These are phyloP conservation scores for Luffa acutangula DNA, from an alignment of 306 rosid species.

Conservation along the genomic window DNA sequence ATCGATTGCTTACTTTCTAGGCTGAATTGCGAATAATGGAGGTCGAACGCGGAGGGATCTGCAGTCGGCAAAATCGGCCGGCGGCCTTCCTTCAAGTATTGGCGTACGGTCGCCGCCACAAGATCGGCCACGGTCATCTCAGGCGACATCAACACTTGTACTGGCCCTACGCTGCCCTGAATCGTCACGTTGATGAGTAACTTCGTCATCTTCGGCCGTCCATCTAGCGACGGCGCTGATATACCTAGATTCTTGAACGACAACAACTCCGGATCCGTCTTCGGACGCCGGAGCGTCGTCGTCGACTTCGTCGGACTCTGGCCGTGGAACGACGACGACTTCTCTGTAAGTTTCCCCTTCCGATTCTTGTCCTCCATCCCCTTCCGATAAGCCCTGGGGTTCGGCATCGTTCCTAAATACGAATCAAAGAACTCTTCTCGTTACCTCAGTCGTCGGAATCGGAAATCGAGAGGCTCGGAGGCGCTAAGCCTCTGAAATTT, in stretches of 20 bases:
- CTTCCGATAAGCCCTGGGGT: constrained; percentile 38
- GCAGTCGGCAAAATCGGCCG: constrained; percentile 51
- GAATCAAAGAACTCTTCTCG: neutral
- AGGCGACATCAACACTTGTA: constrained; percentile 50
- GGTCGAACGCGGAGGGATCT: constrained; percentile 40
- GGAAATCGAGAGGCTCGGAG: constrained; percentile 44
- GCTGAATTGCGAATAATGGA: constrained; percentile 92
- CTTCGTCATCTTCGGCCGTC: constrained; percentile 44
- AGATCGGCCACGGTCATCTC: constrained; percentile 53
- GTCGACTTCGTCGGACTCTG: neutral
- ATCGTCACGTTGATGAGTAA: constrained; percentile 67
- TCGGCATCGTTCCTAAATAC: constrained; percentile 35
- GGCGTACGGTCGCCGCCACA: constrained; percentile 31
- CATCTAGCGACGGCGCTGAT: constrained; percentile 14
- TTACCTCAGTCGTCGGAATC: constrained; percentile 49
- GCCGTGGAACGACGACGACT: constrained; percentile 60
- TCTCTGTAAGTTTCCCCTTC: constrained; percentile 30
- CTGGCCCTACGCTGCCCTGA: constrained; percentile 60
- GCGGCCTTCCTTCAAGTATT: constrained; percentile 64
- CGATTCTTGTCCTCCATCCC: constrained; percentile 34
- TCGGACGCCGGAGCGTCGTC: constrained; percentile 52
- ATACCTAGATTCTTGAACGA: constrained; percentile 9
- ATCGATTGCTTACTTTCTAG: constrained; percentile 53
- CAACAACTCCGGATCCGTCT: constrained; percentile 46
- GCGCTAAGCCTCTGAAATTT: constrained; percentile 43